phyloP scores from a whole-genome alignment of 78 protist genomes.

The Kipferlia bialata region DNA sequence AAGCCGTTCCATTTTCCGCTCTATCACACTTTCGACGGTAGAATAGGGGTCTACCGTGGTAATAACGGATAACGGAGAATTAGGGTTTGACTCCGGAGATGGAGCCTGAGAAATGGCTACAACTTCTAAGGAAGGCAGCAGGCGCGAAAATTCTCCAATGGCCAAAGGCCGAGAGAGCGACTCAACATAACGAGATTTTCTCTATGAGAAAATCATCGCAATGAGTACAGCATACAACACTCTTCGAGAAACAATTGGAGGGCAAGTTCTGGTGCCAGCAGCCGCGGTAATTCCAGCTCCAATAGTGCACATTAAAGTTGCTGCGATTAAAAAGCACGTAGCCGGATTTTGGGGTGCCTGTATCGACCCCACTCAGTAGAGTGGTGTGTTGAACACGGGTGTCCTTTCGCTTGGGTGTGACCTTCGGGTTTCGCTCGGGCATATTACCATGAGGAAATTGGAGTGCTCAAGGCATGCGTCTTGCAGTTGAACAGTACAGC shows the following conservation, averaged over 20 bases:
- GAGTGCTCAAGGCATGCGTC: no score
- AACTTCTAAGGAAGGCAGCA: slow-evolving; percentile 74
- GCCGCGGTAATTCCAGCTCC: slow-evolving; percentile 71
- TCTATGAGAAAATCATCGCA: slow-evolving; percentile 35
- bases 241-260: slow-evolving; percentile 64
- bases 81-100: slow-evolving; percentile 37
- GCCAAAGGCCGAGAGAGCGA: slow-evolving; percentile 65
- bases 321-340: slow-evolving; percentile 32
- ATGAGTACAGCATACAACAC: slow-evolving; percentile 57
- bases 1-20: slow-evolving; percentile 5
- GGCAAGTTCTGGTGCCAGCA: slow-evolving; percentile 85
- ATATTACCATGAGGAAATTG: no score
- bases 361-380: no score
- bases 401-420: no score
- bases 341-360: no score
- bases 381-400: no score
- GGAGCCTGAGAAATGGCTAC: slow-evolving; percentile 44
- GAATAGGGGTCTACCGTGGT: slow-evolving; percentile 4
- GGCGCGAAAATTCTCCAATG: slow-evolving; percentile 77
- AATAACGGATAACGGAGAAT: slow-evolving; percentile 21
- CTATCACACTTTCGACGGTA: slow-evolving; percentile 12
- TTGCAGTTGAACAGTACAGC: no score
- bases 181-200: slow-evolving; percentile 49
- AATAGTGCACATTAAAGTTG: slow-evolving; percentile 27
- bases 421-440: no score